Conservation (phyloP, 2,329 filamentous ascomycete genomes). For the Alternaria metachromatica region DNA sequence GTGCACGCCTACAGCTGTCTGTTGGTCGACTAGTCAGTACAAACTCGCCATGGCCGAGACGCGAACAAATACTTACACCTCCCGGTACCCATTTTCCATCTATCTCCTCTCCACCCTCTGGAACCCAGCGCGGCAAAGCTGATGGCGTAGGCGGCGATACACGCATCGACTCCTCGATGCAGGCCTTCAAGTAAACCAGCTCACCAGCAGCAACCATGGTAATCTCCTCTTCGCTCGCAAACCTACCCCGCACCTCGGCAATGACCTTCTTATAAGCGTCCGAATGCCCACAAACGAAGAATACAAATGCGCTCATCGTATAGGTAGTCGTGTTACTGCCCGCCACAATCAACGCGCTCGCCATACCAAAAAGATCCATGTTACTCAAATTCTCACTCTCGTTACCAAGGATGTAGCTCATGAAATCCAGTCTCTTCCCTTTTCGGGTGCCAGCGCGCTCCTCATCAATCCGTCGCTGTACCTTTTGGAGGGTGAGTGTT, state of each 20-base stretch:
- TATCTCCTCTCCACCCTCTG: slow-evolving; percentile 5
- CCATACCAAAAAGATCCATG: slow-evolving; percentile 1
- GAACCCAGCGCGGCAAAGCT: slow-evolving; percentile 4
- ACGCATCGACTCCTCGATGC: slow-evolving; percentile 4
- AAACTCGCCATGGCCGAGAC: not conserved
- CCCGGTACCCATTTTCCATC: slow-evolving; percentile 5
- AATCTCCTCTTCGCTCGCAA: slow-evolving; percentile 1
- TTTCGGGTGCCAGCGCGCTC: not conserved
- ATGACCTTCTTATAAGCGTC: not conserved
- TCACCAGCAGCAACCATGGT: slow-evolving; percentile 5
- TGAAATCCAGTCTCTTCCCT: not conserved
- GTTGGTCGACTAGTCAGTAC: not conserved
- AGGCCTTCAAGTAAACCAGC: slow-evolving; percentile 1
- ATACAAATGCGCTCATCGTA: slow-evolving; percentile 2
- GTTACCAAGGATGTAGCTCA: slow-evolving; percentile 5
- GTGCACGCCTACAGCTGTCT: slow-evolving; percentile 5
- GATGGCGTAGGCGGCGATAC: slow-evolving; percentile 4
- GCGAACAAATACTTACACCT: not conserved
- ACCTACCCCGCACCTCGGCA: slow-evolving; percentile 1
- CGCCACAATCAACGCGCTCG: slow-evolving; percentile 6
- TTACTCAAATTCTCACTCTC: slow-evolving; percentile 1
- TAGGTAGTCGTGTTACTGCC: slow-evolving; percentile 7
- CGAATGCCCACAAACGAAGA: slow-evolving; percentile 1
- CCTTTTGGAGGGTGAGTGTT: not conserved
- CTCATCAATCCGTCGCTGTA: slow-evolving; percentile 2